These are phyloP conservation scores for Golubevia pallescens DNA, from an alignment of 1,284 basidiomycete species.

Conservation along the genomic window DNA sequence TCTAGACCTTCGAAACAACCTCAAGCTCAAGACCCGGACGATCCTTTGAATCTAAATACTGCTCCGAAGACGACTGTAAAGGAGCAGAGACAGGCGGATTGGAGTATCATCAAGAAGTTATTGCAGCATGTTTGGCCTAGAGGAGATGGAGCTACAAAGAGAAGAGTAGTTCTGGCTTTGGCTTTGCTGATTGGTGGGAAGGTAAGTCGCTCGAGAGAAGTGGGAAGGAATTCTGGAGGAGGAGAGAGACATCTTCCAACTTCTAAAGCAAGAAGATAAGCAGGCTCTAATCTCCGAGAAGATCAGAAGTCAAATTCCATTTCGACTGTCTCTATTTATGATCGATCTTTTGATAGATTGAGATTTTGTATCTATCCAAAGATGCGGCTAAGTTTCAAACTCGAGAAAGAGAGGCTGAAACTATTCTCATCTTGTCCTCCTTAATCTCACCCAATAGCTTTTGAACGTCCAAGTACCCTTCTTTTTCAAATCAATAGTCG, in stretches of 20 bases:
- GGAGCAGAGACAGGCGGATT: background rate
- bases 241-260: background rate
- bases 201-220: constrained; percentile 66
- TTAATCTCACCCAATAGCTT: constrained; percentile 67
- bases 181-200: constrained; percentile 83
- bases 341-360: too few species aligned
- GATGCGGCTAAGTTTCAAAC: too few species aligned
- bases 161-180: constrained; percentile 82
- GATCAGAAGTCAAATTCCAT: too few species aligned
- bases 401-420: too few species aligned
- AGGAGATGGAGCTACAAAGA: constrained; percentile 50
- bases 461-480: constrained; percentile 97
- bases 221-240: background rate
- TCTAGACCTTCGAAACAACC: background rate
- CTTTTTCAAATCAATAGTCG: constrained; percentile 90
- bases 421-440: too few species aligned
- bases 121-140: constrained; percentile 59
- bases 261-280: too few species aligned
- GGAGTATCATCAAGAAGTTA: constrained; percentile 55
- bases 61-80: constrained; percentile 19
- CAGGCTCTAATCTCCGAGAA: too few species aligned
- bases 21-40: constrained; percentile 28
- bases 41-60: constrained; percentile 40
- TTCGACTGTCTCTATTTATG: too few species aligned
- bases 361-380: too few species aligned